Evolutionary conservation across 768 basidiomycete genomes (phyloP), one percentile per base, ranked within the genome.

Genomic region (Hysterangium stoloniferum): DNA sequence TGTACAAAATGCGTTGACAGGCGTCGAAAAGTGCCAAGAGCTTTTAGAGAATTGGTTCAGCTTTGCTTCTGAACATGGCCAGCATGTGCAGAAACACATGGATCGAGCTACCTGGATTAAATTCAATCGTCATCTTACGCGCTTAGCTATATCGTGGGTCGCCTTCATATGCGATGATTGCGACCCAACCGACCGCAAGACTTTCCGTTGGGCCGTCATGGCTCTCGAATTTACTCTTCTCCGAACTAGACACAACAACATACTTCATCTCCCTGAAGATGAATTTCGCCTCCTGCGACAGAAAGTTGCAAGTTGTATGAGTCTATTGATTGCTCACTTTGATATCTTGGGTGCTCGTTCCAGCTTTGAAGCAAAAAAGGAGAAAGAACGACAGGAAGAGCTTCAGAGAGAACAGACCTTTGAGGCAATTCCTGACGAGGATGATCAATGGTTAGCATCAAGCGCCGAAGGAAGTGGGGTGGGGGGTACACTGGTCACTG

Each of bases 81-180:
- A 87, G 54, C 87, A 94, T 58, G 88, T 86, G 7, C 84, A 91
- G 59, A 81, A 84, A 56, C 82, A 87, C 63, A 88, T 96, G 83
- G 92, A 95, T 58, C 77, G 76, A 13, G 61, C 77, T 0, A 72
- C 80, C 0, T 64, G 84, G 47, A 69, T 76, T 57, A 83, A 85
- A 57, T 95, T 96, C 67, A 86, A 87, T 61, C 79, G 85, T 6
- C 74, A 86, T 3, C 73, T 97, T 29, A 85, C 94, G 65, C 84
- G 82, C 54, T 77, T 98, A 46, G 91, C 94, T 8, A 97, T 98
- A 58, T 86, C 89, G 11, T 99, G 95, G 95, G 90, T 98, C 29
- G 85, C 92, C 37, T 98, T 99, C 72, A 95, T 98, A 56, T 96
- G 92, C 68, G 93, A 97, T 61, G 90, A 94, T 59, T 99, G 96